Base-by-base conservation (phyloP, 805 yeast genomes). In the Saccharomyces kudriavzevii region DNA sequence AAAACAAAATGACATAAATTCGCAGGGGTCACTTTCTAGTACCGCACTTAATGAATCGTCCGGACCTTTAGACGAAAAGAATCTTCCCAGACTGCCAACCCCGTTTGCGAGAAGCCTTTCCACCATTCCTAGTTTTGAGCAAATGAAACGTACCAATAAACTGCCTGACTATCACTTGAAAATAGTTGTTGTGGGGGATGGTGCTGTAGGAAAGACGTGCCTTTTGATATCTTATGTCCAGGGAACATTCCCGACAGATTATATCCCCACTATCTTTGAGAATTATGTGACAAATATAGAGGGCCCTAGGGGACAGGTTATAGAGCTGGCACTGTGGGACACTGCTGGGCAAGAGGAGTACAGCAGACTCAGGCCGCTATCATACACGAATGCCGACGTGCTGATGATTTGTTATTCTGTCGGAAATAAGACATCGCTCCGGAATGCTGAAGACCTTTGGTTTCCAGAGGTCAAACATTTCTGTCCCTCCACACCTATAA, bases 291-390 rank as follows among this genome's bases (percentile, higher is more conserved):
- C 86, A 8, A 77, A 76, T 43, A 80, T 85, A 2, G 68, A 64
- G 40, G 73, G 77, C 1, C 72, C 78, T 0, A 78, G 79, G 5
- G 72, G 74, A 27, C 78, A 81, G 61, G 59, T 69, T n/a, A 75
- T 85, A 22, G 90, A 85, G 63, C 69, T 89, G 59, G 87, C 89
- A 0, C 69, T 88, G 29, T 88, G 95, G 95, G 96, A 89, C 66
- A 87, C 96, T 0, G 96, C 96, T 0, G 94, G 96, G 2, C 94
- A 87, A 70, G 95, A 88, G 69, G 94, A 87, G 67, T 87, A 86
- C 64, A 91, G 85, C 65, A 73, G 96, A 51, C 71, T 88, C 53
- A 74, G 96, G 56, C 94, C 95, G 1, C 73, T 89, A 49, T 77
- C 86, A 46, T 89, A 89, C 64, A 85, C 91, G 5, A 95, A 87